Percentiles rank a stretch among this genome's conserved stretches.
Evolutionary conservation across 345 rosid genomes (phyloP).

Genomic region (Citrus reticulata): DNA sequence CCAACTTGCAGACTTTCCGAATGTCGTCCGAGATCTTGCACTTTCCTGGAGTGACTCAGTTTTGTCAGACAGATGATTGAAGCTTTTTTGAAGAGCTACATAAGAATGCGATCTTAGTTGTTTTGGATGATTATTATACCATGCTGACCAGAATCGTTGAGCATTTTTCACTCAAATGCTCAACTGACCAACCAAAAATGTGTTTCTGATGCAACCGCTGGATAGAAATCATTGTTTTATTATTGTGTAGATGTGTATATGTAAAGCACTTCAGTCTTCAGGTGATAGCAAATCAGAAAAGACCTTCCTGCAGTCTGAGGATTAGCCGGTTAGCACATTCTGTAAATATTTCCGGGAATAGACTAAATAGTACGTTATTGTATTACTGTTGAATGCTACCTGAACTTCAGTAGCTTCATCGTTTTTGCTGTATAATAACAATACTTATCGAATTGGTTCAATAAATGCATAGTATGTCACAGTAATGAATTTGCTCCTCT

Average conservation of each 20-base stretch:
- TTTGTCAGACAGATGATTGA: constrained; percentile 51
- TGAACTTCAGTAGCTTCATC: background rate
- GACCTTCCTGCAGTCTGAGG: background rate
- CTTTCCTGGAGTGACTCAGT: constrained; percentile 82
- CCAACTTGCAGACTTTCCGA: constrained; percentile 63
- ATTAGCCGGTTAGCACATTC: background rate
- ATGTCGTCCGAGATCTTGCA: constrained; percentile 65
- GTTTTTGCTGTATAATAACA: background rate
- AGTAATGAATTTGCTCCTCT: background rate
- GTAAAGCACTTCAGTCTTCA: background rate
- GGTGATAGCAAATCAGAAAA: background rate
- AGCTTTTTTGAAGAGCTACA: constrained; percentile 8
- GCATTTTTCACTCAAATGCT: background rate
- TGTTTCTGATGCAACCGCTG: no score
- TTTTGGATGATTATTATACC: background rate
- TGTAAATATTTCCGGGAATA: background rate
- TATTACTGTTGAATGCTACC: background rate
- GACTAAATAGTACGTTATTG: background rate
- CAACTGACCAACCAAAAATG: background rate
- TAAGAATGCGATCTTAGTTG: background rate
- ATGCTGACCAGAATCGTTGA: background rate
- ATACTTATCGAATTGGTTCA: background rate
- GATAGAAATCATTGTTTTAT: background rate
- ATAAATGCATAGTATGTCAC: background rate
- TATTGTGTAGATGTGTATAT: background rate